Conservation (phyloP, 768 basidiomycete genomes). For the Tricholoma flavovirens region DNA sequence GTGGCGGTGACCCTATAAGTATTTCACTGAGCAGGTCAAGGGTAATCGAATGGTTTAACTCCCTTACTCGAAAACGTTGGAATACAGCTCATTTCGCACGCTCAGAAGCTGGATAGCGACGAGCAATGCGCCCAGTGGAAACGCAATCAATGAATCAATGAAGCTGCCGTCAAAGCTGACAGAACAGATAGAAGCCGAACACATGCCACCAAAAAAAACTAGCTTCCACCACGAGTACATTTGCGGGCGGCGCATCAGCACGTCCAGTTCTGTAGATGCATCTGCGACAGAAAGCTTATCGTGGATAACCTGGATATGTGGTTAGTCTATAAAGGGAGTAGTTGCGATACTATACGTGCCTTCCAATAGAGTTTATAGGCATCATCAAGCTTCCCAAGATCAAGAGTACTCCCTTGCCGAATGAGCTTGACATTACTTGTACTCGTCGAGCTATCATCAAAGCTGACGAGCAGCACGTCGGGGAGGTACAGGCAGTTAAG, state of each 20-base stretch:
- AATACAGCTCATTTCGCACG: conserved; percentile 71
- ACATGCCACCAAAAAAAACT: conserved; percentile 69
- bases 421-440: conserved; percentile 81
- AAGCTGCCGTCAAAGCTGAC: conserved; percentile 72
- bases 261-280: conserved; percentile 64
- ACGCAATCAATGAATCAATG: conserved; percentile 65
- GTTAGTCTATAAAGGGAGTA: neutral
- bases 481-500: conserved; percentile 70
- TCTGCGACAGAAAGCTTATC: conserved; percentile 72
- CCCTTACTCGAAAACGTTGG: conserved; percentile 70
- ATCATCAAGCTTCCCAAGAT: conserved; percentile 71
- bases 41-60: neutral
- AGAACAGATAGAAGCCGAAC: conserved; percentile 68
- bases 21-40: neutral
- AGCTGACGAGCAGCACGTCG: conserved; percentile 73
- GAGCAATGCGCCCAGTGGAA: conserved; percentile 72
- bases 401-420: conserved; percentile 62
- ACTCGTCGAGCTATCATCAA: conserved; percentile 74
- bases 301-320: conserved; percentile 65
- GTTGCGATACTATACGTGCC: conserved; percentile 27
- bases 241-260: conserved; percentile 62
- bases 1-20: conserved; percentile 65
- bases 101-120: conserved; percentile 69
- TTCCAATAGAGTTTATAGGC: conserved; percentile 73
- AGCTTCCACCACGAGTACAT: conserved; percentile 57